phyloP scores from a whole-genome alignment of 257 asterid species.

The Scutellaria galericulata region DNA sequence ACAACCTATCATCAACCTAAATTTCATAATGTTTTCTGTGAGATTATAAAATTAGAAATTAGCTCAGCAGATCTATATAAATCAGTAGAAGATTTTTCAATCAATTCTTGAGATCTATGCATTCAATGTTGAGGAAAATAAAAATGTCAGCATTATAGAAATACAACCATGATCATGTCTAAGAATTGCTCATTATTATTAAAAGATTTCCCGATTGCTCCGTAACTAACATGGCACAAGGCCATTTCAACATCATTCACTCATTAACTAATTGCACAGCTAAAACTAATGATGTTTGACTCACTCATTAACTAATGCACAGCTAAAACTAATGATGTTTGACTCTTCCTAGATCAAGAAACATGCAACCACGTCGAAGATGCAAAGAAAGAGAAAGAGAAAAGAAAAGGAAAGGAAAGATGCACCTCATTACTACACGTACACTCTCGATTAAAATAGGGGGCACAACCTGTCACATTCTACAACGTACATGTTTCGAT shows the following conservation, averaged over 20 bases:
- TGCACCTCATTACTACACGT: slow-evolving; percentile 31
- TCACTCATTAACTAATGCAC: slow-evolving; percentile 29
- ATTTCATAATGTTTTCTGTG: not conserved
- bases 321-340: slow-evolving; percentile 35
- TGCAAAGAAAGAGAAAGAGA: slow-evolving; percentile 19
- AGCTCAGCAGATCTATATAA: slow-evolving; percentile 33
- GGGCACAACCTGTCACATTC: slow-evolving; percentile 41
- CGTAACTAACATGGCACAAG: slow-evolving; percentile 28
- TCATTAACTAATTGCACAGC: slow-evolving; percentile 27
- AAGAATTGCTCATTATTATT: slow-evolving; percentile 17
- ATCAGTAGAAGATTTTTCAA: slow-evolving; percentile 24
- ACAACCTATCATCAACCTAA: slow-evolving; percentile 14
- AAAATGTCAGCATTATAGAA: slow-evolving; percentile 11
- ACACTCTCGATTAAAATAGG: slow-evolving; percentile 32
- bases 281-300: slow-evolving; percentile 40
- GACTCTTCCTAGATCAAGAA: slow-evolving; percentile 37
- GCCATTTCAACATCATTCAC: slow-evolving; percentile 33
- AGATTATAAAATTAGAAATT: not conserved
- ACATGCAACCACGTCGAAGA: slow-evolving; percentile 45
- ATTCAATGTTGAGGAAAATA: slow-evolving; percentile 30
- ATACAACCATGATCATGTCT: slow-evolving; percentile 17
- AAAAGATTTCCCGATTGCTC: slow-evolving; percentile 32
- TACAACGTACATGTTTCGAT: slow-evolving; percentile 34
- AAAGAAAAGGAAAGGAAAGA: not conserved
- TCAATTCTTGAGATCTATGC: slow-evolving; percentile 37